phyloP scores from a whole-genome alignment of 202 grass and related monocot species.

The Alloteropsis angusta region DNA sequence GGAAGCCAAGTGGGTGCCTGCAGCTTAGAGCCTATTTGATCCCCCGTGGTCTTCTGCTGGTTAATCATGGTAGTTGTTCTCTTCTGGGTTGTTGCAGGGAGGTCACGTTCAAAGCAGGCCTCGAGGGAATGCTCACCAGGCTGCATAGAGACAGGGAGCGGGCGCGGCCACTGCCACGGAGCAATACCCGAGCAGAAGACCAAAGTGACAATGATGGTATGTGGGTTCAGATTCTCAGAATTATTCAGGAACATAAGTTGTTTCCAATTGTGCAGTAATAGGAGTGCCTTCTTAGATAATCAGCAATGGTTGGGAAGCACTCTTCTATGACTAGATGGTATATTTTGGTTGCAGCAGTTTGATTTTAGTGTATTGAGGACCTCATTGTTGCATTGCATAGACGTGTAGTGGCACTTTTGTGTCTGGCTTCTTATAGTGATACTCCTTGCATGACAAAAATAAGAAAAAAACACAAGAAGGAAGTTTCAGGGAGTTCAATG shows the following conservation, averaged over 20 bases:
- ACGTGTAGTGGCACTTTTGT: neutral
- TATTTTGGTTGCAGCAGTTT: neutral
- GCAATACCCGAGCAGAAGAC: neutral
- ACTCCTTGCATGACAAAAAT: neutral
- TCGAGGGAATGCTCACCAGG: constrained; percentile 47
- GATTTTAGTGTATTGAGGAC: neutral
- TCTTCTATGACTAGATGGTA: neutral
- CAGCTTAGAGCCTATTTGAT: neutral
- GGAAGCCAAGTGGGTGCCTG: constrained; percentile 23
- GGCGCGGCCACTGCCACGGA: neutral
- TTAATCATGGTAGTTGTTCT: neutral
- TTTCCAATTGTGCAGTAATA: neutral
- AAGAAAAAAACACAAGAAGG: neutral
- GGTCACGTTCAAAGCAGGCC: neutral
- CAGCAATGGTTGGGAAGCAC: neutral
- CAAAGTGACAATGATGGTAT: constrained; percentile 19
- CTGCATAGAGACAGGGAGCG: constrained; percentile 41
- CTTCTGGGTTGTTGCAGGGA: constrained; percentile 8
- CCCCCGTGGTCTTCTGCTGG: neutral
- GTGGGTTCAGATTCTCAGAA: neutral
- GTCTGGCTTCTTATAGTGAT: neutral
- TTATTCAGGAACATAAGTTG: neutral
- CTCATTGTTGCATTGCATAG: neutral
- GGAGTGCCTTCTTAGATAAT: neutral
- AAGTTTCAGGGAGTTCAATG: neutral